Conservation (phyloP, 129 eudicot species). For the Deinandra increscens region DNA sequence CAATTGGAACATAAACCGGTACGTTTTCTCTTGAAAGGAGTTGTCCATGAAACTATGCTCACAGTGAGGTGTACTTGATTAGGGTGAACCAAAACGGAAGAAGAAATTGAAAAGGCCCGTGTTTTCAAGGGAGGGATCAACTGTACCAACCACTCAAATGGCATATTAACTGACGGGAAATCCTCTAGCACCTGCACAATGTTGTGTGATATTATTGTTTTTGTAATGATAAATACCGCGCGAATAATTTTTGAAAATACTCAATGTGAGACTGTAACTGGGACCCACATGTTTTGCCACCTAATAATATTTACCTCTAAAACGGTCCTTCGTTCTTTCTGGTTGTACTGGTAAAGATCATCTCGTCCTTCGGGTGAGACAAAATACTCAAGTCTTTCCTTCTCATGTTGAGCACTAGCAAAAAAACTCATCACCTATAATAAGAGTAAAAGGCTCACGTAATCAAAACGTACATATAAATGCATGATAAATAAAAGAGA, state of each 20-base stretch:
- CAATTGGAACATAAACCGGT: constrained; percentile 86
- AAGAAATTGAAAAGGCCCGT: constrained; percentile 86
- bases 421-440: constrained; percentile 87
- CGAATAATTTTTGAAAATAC: background rate
- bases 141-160: constrained; percentile 96
- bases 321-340: constrained; percentile 88
- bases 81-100: constrained; percentile 74
- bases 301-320: constrained; percentile 54
- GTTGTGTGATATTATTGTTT: background rate
- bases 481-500: background rate
- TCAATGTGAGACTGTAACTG: too few species aligned
- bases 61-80: constrained; percentile 92
- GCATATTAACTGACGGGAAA: constrained; percentile 92
- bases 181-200: constrained; percentile 76
- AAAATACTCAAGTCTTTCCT: constrained; percentile 89
- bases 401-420: constrained; percentile 88
- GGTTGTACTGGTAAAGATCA: constrained; percentile 86
- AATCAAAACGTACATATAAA: background rate
- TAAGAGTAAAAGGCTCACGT: background rate
- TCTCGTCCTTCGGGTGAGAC: constrained; percentile 98
- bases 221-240: background rate
- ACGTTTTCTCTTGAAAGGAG: constrained; percentile 90
- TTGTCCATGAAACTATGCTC: constrained; percentile 80
- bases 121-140: constrained; percentile 78
- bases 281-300: background rate